Percentiles rank a stretch among this genome's conserved stretches.
These are phyloP conservation scores for Trametopsis cervina DNA, from an alignment of 768 basidiomycete species.

Conservation along the genomic window DNA sequence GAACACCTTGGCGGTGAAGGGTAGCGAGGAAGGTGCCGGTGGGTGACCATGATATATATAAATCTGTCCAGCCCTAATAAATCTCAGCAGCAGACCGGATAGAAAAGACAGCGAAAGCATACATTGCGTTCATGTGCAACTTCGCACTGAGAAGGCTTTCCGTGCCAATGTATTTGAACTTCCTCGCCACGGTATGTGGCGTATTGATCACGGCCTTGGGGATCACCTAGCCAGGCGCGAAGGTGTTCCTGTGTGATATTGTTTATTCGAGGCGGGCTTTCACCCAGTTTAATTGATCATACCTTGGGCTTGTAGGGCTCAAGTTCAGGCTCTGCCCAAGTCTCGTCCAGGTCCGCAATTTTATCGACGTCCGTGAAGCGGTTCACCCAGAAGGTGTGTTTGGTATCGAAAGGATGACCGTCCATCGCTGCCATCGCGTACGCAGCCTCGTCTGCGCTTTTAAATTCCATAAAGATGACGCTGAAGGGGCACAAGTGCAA, in stretches of 20 bases:
- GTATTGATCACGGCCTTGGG: conserved; percentile 92
- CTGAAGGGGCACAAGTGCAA: conserved; percentile 32
- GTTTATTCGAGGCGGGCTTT: not conserved
- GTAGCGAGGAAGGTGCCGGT: conserved; percentile 93
- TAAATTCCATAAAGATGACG: conserved; percentile 78
- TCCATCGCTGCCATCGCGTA: conserved; percentile 62
- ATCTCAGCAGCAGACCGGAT: conserved; percentile 4
- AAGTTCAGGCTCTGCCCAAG: conserved; percentile 64
- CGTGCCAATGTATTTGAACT: conserved; percentile 88
- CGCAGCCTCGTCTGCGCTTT: conserved; percentile 60
- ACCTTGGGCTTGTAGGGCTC: conserved; percentile 77
- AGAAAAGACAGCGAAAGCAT: conserved; percentile 21
- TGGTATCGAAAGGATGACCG: conserved; percentile 80
- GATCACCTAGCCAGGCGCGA: conserved; percentile 90
- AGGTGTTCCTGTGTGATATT: conserved; percentile 71
- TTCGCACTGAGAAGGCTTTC: conserved; percentile 83
- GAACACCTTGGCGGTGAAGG: conserved; percentile 90
- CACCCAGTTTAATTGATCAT: conserved; percentile 11
- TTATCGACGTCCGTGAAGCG: conserved; percentile 86
- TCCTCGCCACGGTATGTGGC: conserved; percentile 91
- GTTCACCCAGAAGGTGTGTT: conserved; percentile 79
- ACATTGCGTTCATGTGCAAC: conserved; percentile 70
- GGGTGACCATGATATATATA: conserved; percentile 96
- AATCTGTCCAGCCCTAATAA: conserved; percentile 86
- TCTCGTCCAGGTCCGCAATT: conserved; percentile 70